phyloP scores from a whole-genome alignment of 169 alveolate species.

The Amoebophrya sp. region DNA sequence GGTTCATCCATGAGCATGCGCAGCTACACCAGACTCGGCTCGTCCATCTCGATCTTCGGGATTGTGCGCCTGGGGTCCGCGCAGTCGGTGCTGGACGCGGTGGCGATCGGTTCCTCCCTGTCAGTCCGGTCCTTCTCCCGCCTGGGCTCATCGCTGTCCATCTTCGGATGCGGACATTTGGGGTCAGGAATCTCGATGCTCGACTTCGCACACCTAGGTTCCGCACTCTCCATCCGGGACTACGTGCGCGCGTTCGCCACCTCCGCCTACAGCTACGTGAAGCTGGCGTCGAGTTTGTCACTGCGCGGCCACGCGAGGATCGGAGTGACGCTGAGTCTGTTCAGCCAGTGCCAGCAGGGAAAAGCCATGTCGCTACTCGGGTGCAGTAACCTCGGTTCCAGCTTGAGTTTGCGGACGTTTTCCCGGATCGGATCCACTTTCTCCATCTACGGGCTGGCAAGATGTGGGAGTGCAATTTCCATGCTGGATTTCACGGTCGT shows the following conservation, averaged over 20 bases:
- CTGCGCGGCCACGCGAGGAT: background rate
- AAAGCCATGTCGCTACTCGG: background rate
- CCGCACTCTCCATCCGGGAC: constrained; percentile 8
- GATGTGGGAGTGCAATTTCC: background rate
- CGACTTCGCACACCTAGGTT: background rate
- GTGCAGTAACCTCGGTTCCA: background rate
- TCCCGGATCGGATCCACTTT: background rate
- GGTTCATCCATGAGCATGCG: background rate
- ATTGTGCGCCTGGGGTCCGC: background rate
- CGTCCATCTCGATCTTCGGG: background rate
- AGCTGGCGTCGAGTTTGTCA: background rate
- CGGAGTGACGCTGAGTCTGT: background rate
- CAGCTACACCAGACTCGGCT: background rate
- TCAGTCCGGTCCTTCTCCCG: constrained; percentile 45
- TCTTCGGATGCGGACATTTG: constrained; percentile 41
- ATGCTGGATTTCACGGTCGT: background rate
- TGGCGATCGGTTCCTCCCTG: constrained; percentile 36
- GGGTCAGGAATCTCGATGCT: background rate
- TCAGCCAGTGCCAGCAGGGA: background rate
- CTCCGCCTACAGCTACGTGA: background rate
- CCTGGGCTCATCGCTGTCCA: constrained; percentile 38
- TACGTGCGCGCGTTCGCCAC: background rate
- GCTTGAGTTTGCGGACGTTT: background rate
- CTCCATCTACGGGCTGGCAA: constrained; percentile 24
- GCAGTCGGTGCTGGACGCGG: background rate